Percentiles rank a stretch among this genome's conserved stretches.
phyloP scores from a whole-genome alignment of 495 filamentous ascomycete species.

The Xylaria scruposa region DNA sequence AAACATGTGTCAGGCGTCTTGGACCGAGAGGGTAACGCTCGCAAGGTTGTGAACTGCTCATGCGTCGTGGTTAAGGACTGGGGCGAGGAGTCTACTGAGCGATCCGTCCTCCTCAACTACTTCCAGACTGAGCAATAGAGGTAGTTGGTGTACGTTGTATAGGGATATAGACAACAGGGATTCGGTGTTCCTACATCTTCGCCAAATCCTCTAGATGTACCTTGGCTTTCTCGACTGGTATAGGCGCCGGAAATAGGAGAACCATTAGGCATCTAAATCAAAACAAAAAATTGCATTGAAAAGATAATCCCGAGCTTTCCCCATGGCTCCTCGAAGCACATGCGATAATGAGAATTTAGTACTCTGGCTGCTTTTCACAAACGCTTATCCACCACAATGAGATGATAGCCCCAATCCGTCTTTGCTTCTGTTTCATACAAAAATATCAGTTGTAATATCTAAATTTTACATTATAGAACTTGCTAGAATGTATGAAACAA shows the following conservation, averaged over 20 bases:
- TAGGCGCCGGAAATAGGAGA: slow-evolving; percentile 40
- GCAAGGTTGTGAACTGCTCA: slow-evolving; percentile 99
- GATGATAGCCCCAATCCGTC: slow-evolving; percentile 88
- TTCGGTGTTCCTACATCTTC: slow-evolving; percentile 40
- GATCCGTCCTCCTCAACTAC: slow-evolving; percentile 97
- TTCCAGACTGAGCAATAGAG: slow-evolving; percentile 83
- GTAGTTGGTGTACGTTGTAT: slow-evolving; percentile 34
- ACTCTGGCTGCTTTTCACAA: slow-evolving; percentile 38
- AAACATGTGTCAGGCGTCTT: slow-evolving; percentile 73
- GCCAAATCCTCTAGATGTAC: slow-evolving; percentile 42
- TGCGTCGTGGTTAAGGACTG: slow-evolving; percentile 99
- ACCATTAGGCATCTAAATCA: slow-evolving; percentile 48
- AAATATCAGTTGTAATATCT: too few species aligned
- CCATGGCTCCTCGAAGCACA: background rate
- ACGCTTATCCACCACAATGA: slow-evolving; percentile 78
- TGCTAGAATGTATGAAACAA: too few species aligned
- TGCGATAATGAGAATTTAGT: slow-evolving; percentile 18
- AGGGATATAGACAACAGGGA: slow-evolving; percentile 43
- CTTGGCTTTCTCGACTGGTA: slow-evolving; percentile 47
- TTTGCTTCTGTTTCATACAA: slow-evolving; percentile 64
- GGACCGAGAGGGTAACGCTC: slow-evolving; percentile 97
- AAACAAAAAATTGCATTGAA: slow-evolving; percentile 39
- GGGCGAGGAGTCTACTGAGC: slow-evolving; percentile 99
- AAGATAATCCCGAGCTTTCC: slow-evolving; percentile 4
- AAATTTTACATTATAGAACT: too few species aligned